Percentiles rank a stretch among this genome's conserved stretches.
phyloP scores from a whole-genome alignment of 2,329 filamentous ascomycete genomes.

The Escovopsis weberi region DNA sequence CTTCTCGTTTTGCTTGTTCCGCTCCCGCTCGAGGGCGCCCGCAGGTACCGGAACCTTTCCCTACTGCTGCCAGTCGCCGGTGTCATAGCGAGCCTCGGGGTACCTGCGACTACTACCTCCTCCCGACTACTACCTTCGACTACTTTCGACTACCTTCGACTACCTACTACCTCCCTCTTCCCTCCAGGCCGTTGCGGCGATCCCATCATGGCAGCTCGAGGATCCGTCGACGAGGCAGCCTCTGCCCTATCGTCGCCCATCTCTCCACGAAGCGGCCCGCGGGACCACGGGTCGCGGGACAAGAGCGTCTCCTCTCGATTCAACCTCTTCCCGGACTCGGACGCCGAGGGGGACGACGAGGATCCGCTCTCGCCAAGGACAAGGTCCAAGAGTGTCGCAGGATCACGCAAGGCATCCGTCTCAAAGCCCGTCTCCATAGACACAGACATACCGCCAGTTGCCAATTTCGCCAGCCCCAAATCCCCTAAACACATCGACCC shows the following conservation, averaged over 20 bases:
- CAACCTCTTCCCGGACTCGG: slow-evolving; percentile 15
- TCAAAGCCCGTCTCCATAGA: slow-evolving; percentile 10
- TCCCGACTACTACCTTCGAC: background rate
- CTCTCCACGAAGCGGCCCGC: slow-evolving; percentile 13
- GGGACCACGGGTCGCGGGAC: slow-evolving; percentile 19
- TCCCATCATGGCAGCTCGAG: slow-evolving; percentile 7
- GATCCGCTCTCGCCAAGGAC: slow-evolving; percentile 1
- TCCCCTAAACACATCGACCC: slow-evolving; percentile 13
- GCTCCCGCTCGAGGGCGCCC: background rate
- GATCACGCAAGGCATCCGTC: slow-evolving; percentile 2
- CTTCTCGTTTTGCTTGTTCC: background rate
- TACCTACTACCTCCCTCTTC: background rate
- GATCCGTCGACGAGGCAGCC: slow-evolving; percentile 3
- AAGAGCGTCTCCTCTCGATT: slow-evolving; percentile 22
- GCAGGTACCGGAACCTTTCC: background rate
- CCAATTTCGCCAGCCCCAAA: slow-evolving; percentile 15
- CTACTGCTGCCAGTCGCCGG: background rate
- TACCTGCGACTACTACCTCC: too few relatives aligned
- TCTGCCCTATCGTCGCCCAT: too few relatives aligned
- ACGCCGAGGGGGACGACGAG: slow-evolving; percentile 3
- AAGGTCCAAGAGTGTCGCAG: slow-evolving; percentile 9
- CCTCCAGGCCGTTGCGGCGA: background rate
- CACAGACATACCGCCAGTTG: slow-evolving; percentile 11
- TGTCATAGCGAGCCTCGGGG: too few relatives aligned
- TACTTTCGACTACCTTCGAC: background rate